Conservation (phyloP, 208 protist species). For the Leishmania martiniquensis region DNA sequence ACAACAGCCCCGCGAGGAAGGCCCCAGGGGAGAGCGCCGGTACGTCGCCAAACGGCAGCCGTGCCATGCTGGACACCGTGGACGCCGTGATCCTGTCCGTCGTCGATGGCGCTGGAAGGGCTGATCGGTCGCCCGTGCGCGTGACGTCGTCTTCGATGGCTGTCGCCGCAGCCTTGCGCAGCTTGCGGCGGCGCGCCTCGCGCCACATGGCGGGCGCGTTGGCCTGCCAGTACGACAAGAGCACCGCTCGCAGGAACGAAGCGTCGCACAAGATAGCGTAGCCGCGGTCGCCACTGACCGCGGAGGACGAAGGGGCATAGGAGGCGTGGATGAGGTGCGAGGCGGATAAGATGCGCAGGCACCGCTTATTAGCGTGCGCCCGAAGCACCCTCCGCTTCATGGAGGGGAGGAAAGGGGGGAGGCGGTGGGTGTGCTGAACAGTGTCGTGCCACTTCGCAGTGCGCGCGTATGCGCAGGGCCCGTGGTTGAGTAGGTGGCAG, state of each 20-base stretch:
- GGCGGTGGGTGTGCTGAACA: not conserved
- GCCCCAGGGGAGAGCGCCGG: slow-evolving; percentile 10
- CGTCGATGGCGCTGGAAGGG: not conserved
- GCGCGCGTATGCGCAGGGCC: not conserved
- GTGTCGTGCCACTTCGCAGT: not conserved
- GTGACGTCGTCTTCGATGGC: not conserved
- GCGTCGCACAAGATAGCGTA: slow-evolving; percentile 76
- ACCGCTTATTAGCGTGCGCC: slow-evolving; percentile 81
- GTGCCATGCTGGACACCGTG: slow-evolving; percentile 18
- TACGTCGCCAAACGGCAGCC: slow-evolving; percentile 28
- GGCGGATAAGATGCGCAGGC: slow-evolving; percentile 66
- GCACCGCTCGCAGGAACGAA: slow-evolving; percentile 75
- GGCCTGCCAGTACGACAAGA: slow-evolving; percentile 43
- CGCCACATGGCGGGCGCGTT: slow-evolving; percentile 27
- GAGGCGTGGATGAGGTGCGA: slow-evolving; percentile 42
- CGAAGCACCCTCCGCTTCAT: slow-evolving; percentile 88
- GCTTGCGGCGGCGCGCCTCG: slow-evolving; percentile 25
- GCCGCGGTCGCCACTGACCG: slow-evolving; percentile 14
- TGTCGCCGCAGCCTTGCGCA: slow-evolving; percentile 8
- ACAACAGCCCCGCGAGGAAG: slow-evolving; percentile 20
- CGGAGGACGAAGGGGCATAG: not conserved
- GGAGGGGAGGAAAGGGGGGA: not conserved
- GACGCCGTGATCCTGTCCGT: not conserved
- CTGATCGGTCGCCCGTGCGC: not conserved
- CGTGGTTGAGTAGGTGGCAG: not conserved